phyloP scores from a whole-genome alignment of 805 yeast species.

The Maudiozyma bulderi region DNA sequence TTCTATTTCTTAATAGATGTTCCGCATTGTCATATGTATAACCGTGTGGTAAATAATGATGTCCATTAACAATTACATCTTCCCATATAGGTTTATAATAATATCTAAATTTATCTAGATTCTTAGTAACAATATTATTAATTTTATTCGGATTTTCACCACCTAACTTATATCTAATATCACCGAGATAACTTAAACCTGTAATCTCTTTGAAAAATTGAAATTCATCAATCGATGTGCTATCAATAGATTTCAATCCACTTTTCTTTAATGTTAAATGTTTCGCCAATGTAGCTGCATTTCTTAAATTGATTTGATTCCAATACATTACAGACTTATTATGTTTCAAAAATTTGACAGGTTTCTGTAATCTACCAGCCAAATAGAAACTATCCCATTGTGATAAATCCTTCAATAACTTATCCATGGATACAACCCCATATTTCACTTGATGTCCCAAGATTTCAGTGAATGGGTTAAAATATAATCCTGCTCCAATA shows the following conservation, averaged over 20 bases:
- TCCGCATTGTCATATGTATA: conserved; percentile 31
- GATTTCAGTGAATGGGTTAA: conserved; percentile 77
- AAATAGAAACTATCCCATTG: conserved; percentile 80
- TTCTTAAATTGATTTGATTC: conserved; percentile 67
- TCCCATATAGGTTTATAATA: conserved; percentile 58
- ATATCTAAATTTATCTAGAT: conserved; percentile 53
- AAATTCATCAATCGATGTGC: conserved; percentile 39
- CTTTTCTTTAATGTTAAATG: conserved; percentile 27
- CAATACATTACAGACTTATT: conserved; percentile 53
- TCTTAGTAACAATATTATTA: conserved; percentile 72
- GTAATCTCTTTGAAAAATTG: conserved; percentile 71
- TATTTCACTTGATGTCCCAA: conserved; percentile 61
- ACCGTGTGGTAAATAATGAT: conserved; percentile 32
- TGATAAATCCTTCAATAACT: conserved; percentile 56
- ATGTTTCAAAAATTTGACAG: conserved; percentile 67
- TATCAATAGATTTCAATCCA: conserved; percentile 12
- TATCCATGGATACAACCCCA: conserved; percentile 66
- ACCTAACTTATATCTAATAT: conserved; percentile 70
- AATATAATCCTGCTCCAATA: conserved; percentile 83
- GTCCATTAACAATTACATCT: conserved; percentile 29
- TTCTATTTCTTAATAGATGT: conserved; percentile 40
- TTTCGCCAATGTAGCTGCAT: conserved; percentile 59
- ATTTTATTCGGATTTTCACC: conserved; percentile 93
- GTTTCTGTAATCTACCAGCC: conserved; percentile 91
- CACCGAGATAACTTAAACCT: conserved; percentile 78